Percentiles rank a stretch among this genome's conserved stretches.
These are phyloP conservation scores for Magnusiomyces fungicola DNA, from an alignment of 1,139 yeast genomes.

Conservation along the genomic window DNA sequence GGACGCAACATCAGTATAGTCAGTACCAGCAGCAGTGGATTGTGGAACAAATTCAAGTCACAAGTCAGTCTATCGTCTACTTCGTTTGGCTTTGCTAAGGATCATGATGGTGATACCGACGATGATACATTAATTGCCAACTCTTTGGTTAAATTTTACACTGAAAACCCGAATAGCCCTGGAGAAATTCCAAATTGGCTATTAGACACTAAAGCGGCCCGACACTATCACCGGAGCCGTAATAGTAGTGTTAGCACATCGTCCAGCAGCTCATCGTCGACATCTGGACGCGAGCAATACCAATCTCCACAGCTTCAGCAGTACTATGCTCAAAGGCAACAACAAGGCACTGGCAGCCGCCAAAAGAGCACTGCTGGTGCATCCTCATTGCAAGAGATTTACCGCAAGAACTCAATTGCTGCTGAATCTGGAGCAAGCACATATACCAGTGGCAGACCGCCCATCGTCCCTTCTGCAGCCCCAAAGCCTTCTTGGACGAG, in stretches of 20 bases:
- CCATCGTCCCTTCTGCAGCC: not conserved
- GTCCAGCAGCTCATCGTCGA: not conserved
- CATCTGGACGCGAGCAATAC: not conserved
- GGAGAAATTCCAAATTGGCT: conserved; percentile 2
- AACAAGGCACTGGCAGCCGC: not conserved
- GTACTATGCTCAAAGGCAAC: conserved; percentile 1
- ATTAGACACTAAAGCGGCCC: not conserved
- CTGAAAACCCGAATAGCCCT: not conserved
- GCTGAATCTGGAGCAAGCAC: not conserved
- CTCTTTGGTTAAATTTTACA: not conserved
- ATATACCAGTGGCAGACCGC: not conserved
- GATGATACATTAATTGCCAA: conserved; percentile 2
- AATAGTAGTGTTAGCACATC: not conserved
- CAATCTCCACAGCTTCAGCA: not conserved
- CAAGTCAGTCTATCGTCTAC: not conserved
- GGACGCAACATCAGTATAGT: no score
- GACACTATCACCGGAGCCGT: not conserved
- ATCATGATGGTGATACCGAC: conserved; percentile 1
- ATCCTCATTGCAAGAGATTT: conserved; percentile 1
- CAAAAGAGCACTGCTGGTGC: conserved; percentile 2
- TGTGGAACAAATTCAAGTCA: conserved; percentile 1
- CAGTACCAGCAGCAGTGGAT: not conserved
- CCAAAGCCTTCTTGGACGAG: not conserved
- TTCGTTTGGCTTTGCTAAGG: not conserved
- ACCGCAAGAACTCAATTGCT: not conserved